Base-by-base conservation (phyloP, 352 stramenopile genomes). In the Pythium coloratum region DNA sequence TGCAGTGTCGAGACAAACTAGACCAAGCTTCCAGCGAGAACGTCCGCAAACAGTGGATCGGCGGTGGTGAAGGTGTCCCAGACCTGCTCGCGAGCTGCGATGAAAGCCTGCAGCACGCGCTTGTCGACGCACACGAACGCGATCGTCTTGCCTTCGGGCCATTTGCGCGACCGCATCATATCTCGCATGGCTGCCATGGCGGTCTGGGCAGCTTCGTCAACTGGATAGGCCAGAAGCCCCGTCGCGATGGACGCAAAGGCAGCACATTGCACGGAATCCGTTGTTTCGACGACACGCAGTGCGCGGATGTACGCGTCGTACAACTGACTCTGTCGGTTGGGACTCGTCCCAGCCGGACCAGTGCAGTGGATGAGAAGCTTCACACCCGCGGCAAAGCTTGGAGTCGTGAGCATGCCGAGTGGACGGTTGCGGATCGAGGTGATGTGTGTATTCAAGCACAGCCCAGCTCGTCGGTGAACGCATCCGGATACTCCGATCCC, bases 171-270 rank as follows among this genome's bases (percentile, higher is more conserved):
- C 12, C 72, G 71, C n/a, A 89, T 73, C 40, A 76, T 30, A 46
- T 89, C 82, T 2, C 72, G 76, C 24, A 90, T 63, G 4, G 70
- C 76, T 5, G 61, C 64, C 32, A 89, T 36, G 24, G 82, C 76
- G 30, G 83, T 74, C 28, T 65, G 54, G 26, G 79, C 75, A 0
- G 82, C 81, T 5, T 67, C 55, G 0, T 71, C 20, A 18, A 85
- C 63, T 1, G 75, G 77, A 59, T 82, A 89, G 0, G 57, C 53
- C 12, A 76, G 33, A 0, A 55, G 47, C 0, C 83, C 83, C 1
- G 83, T 90, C 2, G 83, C 90, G 47, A 91, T 78, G 10, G 81
- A 90, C 13, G 76, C 78, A 9, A 90, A 60, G 5, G 76, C 79
- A 5, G 78, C 73, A 16, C 81, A 91, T 13, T 56, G 28, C 6